Base-by-base conservation (phyloP, 305 asterid genomes). In the Vinca major region DNA sequence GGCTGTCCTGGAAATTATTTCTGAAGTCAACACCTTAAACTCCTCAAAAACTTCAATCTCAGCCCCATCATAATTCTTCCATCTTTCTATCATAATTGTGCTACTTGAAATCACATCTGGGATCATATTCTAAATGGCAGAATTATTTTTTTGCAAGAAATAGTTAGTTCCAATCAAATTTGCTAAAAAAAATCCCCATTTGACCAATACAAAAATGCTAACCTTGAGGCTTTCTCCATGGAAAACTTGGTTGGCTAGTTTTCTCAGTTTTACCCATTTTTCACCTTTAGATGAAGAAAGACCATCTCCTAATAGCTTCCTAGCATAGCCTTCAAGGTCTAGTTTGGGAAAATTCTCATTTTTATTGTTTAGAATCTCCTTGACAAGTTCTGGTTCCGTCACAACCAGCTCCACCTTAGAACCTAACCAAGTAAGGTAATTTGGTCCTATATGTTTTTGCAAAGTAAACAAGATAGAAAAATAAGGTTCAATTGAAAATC, bases 1-100 rank as follows among this genome's bases (percentile, higher is more conserved):
- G 19, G 96, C 95, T 20, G 91, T 88, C 80, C 76, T 86, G n/a
- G 96, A 86, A 69, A 90, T 85, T 20, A 85, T 68, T 16, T 88
- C 91, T 60, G 91, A 86, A 50, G 96, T 82, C 68, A 88, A 63
- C 1, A 85, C 37, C 52, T 83, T 82, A 71, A 86, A 86, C 63
- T 86, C 89, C 51, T 80, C 80, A 36, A 79, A 86, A 63, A 88
- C 95, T 69, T 90, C 96, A n/a, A 88, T 75, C 71, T 88, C 90
- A 40, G 63, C 79, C 17, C 81, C 80, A 54, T 82, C 78, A 21
- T 75, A 40, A 1, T 68, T 72, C 72, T 62, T 75, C 95, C 97
- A 90, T 47, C 73, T 85, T 64, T 85, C 91, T 3, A 90, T 52
- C 95, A 88, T 83, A 14, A 62, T 62, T 72, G 86, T 86, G 21